Percentiles rank a stretch among this genome's conserved stretches.
Conservation (phyloP, 805 yeast genomes). For the Suhomyces sp. region DNA sequence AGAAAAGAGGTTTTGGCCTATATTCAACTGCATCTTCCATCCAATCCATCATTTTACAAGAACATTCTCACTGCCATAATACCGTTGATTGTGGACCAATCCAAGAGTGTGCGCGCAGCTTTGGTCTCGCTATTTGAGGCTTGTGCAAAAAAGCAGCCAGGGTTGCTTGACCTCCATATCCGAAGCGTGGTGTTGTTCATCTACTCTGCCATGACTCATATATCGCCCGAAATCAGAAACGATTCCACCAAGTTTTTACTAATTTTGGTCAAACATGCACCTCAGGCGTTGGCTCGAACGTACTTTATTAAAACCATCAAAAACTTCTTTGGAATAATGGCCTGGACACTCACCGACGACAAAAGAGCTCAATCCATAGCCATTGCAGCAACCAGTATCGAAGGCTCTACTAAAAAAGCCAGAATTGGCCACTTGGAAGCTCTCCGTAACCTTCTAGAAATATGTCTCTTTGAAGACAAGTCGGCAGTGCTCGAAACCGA, state of each 20-base stretch:
- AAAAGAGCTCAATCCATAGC: constrained; percentile 36
- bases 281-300: constrained; percentile 54
- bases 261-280: constrained; percentile 53
- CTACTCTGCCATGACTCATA: constrained; percentile 92
- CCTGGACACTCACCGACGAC: constrained; percentile 59
- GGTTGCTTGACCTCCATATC: constrained; percentile 59
- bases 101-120: constrained; percentile 61
- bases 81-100: constrained; percentile 66
- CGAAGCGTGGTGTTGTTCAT: constrained; percentile 65
- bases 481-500: constrained; percentile 17
- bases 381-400: constrained; percentile 31
- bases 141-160: constrained; percentile 49
- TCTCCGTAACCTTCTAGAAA: constrained; percentile 43
- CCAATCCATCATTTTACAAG: constrained; percentile 52
- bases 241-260: constrained; percentile 70
- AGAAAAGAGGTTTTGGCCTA: constrained; percentile 66
- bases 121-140: constrained; percentile 47
- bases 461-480: constrained; percentile 36
- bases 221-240: constrained; percentile 68
- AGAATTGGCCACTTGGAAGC: constrained; percentile 41
- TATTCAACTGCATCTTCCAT: constrained; percentile 51
- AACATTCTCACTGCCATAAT: constrained; percentile 55
- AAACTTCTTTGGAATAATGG: constrained; percentile 65
- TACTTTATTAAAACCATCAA: constrained; percentile 69
- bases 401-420: constrained; percentile 35